phyloP scores from a whole-genome alignment of 768 basidiomycete species.

The Goffeauzyma gilvescens region DNA sequence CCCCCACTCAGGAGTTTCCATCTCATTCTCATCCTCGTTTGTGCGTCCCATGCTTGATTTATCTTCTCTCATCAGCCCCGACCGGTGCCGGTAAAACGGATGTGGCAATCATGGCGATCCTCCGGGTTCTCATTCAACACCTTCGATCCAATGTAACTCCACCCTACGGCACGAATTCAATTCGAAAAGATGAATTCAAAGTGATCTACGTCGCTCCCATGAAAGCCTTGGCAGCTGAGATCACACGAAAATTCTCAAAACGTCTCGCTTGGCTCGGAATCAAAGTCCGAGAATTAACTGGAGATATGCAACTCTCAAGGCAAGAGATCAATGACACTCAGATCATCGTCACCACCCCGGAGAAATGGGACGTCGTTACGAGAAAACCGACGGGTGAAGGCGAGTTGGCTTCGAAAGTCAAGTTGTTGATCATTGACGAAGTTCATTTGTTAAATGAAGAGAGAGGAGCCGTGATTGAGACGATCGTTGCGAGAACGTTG shows the following conservation, averaged over 20 bases:
- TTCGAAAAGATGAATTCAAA: constrained; percentile 62
- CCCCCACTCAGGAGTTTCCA: too few species aligned
- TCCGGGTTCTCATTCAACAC: constrained; percentile 69
- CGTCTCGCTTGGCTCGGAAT: constrained; percentile 74
- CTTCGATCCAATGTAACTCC: constrained; percentile 7
- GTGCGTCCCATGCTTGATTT: not conserved
- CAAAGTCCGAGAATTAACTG: constrained; percentile 74
- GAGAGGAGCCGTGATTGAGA: constrained; percentile 92
- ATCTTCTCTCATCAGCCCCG: constrained; percentile 45
- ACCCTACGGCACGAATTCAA: constrained; percentile 36
- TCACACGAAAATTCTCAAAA: constrained; percentile 79
- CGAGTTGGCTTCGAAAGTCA: constrained; percentile 77
- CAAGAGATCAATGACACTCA: constrained; percentile 86
- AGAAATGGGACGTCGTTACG: constrained; percentile 99
- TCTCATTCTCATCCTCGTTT: too few species aligned
- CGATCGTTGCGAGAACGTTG: constrained; percentile 86
- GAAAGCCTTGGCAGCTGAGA: constrained; percentile 93
- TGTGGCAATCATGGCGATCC: constrained; percentile 79
- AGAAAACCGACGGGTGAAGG: constrained; percentile 92
- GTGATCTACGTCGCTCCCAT: constrained; percentile 98
- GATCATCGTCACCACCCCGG: constrained; percentile 94
- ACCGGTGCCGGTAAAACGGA: constrained; percentile 99
- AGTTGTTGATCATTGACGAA: constrained; percentile 90
- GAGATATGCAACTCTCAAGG: constrained; percentile 95
- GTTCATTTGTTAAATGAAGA: constrained; percentile 94